A percentile compares a stretch with the other conserved stretches of the same genome.
Conservation (phyloP, 768 basidiomycete genomes). For the Termitomyces sp. region DNA sequence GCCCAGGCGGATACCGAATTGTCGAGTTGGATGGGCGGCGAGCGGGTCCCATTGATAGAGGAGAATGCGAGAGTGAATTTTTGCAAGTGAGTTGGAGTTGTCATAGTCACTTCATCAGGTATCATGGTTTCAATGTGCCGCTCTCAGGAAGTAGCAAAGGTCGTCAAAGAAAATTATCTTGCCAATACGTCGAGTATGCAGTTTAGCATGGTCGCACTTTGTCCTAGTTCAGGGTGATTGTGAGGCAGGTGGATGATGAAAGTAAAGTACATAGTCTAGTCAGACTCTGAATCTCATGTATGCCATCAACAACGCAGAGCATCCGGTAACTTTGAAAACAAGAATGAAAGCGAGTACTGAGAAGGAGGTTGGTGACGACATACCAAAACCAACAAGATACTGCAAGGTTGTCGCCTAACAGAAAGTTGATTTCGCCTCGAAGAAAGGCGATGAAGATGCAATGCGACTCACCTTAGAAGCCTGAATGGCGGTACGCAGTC, state of each 20-base stretch:
- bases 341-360: slow-evolving; percentile 2
- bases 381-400: slow-evolving; percentile 84
- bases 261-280: slow-evolving; percentile 9
- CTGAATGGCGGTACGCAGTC: slow-evolving; percentile 76
- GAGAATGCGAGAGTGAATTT: slow-evolving; percentile 47
- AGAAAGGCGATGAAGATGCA: background rate
- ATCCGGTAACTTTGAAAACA: slow-evolving; percentile 64
- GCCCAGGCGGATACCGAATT: slow-evolving; percentile 34
- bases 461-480: slow-evolving; percentile 61
- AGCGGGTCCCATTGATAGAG: slow-evolving; percentile 75
- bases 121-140: background rate
- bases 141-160: slow-evolving; percentile 54
- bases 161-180: slow-evolving; percentile 59
- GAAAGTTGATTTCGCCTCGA: background rate
- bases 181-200: slow-evolving; percentile 44
- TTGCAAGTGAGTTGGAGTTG: slow-evolving; percentile 37
- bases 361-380: slow-evolving; percentile 19
- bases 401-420: slow-evolving; percentile 76
- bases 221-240: slow-evolving; percentile 12
- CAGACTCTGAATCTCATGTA: slow-evolving; percentile 69
- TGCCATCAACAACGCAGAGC: slow-evolving; percentile 82
- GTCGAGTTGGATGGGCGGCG: slow-evolving; percentile 84
- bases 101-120: background rate
- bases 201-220: slow-evolving; percentile 67
- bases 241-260: background rate